phyloP scores from a whole-genome alignment of 257 asterid genomes.

The Ehretia macrophylla region DNA sequence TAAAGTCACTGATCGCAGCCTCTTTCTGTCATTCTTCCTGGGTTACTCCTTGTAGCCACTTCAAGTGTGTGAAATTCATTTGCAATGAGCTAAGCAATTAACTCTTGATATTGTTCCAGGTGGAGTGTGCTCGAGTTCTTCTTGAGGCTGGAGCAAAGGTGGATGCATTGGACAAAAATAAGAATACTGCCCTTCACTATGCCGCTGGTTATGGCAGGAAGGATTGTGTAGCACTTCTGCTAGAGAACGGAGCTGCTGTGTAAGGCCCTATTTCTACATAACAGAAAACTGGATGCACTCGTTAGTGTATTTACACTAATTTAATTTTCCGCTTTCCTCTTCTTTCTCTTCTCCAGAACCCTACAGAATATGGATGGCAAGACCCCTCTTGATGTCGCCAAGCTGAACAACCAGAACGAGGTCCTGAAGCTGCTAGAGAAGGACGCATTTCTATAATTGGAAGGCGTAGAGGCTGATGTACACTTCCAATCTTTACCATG shows the following conservation, averaged over 20 bases:
- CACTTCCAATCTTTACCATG: constrained; percentile 19
- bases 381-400: constrained; percentile 96
- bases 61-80: neutral
- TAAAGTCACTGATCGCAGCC: neutral
- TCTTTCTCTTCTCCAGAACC: constrained; percentile 49
- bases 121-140: constrained; percentile 84
- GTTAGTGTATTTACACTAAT: neutral
- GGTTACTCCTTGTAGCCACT: neutral
- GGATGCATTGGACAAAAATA: constrained; percentile 88
- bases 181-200: constrained; percentile 98
- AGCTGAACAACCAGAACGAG: constrained; percentile 79
- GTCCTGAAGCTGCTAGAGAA: constrained; percentile 88
- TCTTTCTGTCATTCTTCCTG: neutral
- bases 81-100: too few relatives aligned
- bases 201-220: constrained; percentile 99
- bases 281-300: neutral
- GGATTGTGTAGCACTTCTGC: constrained; percentile 89
- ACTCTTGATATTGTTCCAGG: constrained; percentile 29
- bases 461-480: constrained; percentile 8
- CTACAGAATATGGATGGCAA: constrained; percentile 95
- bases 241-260: constrained; percentile 98
- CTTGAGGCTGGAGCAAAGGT: constrained; percentile 97
- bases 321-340: neutral
- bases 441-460: constrained; percentile 71
- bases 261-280: constrained; percentile 23